Evolutionary conservation across 108 stramenopile genomes (phyloP), one percentile per base, ranked within the genome.

Genomic region (Chaetoceros tenuissimus): DNA sequence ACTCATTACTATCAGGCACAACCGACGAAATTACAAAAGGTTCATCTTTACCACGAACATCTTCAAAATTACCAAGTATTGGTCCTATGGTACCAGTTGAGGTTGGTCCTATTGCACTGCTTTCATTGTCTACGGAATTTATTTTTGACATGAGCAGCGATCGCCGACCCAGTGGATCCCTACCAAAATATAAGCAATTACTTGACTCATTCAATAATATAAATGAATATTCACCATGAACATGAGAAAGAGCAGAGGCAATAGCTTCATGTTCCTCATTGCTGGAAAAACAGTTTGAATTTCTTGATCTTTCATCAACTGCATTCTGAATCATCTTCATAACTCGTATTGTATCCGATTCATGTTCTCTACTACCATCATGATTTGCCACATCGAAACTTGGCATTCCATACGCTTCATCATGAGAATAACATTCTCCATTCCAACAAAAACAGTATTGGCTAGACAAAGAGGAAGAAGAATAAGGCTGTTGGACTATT

Each of bases 361-460:
- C 26, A 28, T 72, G 64, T 19, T 58, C 31, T 34, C 3, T 53
- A 59, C 68, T 21, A 45, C 40, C 47, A 62, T 55, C 46, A 54
- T 50, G 43, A n/a, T 31, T 34, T 47, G 56, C 62, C 7, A n/a
- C 55, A 21, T 24, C 27, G 17, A 26, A 1, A 1, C 54, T 40
- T 18, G 29, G 34, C 19, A 24, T 44, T 27, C 28, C 20, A 16
- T 60, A 21, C 19, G 51, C 24, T 2, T 18, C 21, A 53, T 28
- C 13, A 31, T 71, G 70, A 13, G 74, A 53, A 59, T 90, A 90
- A n/a, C 81, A 71, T 73, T 90, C 88, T 51, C 88, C 88, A 68
- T 90, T 90, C 88, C 88, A 90, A 52, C 80, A 79, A 28, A 90
- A 51, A 30, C 71, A 75, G 69, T 28, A 52, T 22, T n/a, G 13